A percentile compares a stretch with the other conserved stretches of the same genome.
Conservation (phyloP, 441 rosid species). For the Macaranga tanarius region DNA sequence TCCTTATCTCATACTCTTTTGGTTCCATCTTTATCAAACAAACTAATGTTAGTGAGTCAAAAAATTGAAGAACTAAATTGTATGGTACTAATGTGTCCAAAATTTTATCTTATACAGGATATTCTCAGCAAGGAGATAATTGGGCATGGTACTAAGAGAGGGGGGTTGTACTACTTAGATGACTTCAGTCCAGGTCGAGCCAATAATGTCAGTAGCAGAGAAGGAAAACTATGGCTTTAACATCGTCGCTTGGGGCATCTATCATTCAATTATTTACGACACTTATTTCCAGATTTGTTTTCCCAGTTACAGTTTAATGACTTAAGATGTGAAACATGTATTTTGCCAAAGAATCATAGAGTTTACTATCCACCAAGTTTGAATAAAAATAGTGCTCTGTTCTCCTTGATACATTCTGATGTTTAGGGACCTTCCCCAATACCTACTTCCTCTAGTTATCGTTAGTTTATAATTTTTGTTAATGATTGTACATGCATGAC, state of each 20-base stretch:
- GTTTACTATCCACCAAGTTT: neutral
- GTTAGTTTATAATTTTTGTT: neutral
- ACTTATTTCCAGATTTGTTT: neutral
- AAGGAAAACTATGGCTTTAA: neutral
- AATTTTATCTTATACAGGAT: neutral
- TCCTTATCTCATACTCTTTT: neutral
- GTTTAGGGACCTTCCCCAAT: neutral
- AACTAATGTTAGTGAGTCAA: neutral
- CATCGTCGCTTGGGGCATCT: neutral
- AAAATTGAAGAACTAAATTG: neutral
- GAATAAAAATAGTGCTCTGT: neutral
- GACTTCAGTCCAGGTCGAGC: neutral
- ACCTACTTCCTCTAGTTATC: neutral
- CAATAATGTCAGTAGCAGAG: neutral
- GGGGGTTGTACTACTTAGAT: neutral
- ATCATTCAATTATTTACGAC: neutral
- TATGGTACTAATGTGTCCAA: neutral
- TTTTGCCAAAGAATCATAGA: neutral
- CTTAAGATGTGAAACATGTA: neutral
- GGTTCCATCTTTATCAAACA: neutral
- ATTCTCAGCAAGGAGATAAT: neutral
- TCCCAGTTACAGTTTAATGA: neutral
- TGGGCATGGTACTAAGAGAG: constrained; percentile 4
- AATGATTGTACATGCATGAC: neutral
- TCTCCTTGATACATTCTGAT: neutral